Evolutionary conservation across 805 yeast genomes (phyloP).

Genomic region (Lachancea thermotolerans): DNA sequence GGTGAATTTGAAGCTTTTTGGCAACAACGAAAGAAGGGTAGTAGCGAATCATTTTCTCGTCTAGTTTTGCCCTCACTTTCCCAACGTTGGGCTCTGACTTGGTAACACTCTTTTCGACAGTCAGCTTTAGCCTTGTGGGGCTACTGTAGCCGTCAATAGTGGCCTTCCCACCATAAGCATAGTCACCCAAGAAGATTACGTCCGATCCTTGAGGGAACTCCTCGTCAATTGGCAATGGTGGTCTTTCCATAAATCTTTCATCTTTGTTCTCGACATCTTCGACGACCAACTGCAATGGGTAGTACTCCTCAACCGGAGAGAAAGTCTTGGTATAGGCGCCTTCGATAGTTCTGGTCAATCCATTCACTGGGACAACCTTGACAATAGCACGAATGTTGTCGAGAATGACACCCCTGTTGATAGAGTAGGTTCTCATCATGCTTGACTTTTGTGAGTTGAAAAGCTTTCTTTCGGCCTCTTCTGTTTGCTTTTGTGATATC

Average conservation of each 20-base stretch:
- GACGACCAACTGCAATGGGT: conserved; percentile 78
- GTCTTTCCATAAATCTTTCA: conserved; percentile 60
- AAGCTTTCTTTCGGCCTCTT: conserved; percentile 40
- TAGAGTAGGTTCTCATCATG: conserved; percentile 38
- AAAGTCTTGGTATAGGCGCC: conserved; percentile 82
- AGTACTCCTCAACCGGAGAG: conserved; percentile 43
- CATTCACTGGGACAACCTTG: conserved; percentile 69
- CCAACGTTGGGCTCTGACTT: conserved; percentile 64
- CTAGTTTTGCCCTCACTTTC: conserved; percentile 48
- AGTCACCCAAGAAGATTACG: conserved; percentile 75
- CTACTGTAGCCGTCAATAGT: conserved; percentile 54
- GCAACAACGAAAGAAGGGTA: conserved; percentile 61
- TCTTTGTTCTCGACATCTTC: conserved; percentile 70
- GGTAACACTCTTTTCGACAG: conserved; percentile 45
- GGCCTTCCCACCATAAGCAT: conserved; percentile 82
- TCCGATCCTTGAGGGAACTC: conserved; percentile 73
- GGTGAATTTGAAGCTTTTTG: conserved; percentile 47
- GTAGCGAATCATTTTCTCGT: conserved; percentile 49
- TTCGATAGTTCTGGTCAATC: conserved; percentile 55
- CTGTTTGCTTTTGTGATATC: conserved; percentile 35
- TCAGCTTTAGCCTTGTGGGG: conserved; percentile 39
- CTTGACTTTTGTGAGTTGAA: conserved; percentile 39
- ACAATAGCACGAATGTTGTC: conserved; percentile 52
- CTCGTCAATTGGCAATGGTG: conserved; percentile 68
- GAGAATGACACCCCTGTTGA: conserved; percentile 55